These are phyloP conservation scores for Solanum piurae DNA, from an alignment of 257 asterid species.

Conservation along the genomic window DNA sequence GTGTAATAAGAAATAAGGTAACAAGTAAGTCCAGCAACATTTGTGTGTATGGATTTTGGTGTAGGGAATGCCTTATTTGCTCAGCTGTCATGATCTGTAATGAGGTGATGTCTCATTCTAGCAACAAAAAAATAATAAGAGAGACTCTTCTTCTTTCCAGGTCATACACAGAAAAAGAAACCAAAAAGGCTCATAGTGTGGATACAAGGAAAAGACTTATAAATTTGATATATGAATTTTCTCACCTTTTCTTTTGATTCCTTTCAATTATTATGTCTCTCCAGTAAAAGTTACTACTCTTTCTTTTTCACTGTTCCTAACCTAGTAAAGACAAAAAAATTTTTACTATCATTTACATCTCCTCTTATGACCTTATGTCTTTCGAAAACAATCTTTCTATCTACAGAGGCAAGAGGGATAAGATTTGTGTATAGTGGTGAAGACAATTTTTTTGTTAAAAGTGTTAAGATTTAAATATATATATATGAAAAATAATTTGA, in stretches of 20 bases:
- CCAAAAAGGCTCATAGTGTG: constrained; percentile 10
- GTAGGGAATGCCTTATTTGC: constrained; percentile 20
- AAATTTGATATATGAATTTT: constrained; percentile 4
- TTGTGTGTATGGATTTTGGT: background rate
- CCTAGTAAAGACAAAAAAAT: constrained; percentile 19
- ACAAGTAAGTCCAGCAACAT: background rate
- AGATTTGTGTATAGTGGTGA: too few species aligned
- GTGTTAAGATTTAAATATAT: background rate
- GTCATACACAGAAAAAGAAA: constrained; percentile 17
- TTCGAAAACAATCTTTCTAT: background rate
- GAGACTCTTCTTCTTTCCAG: constrained; percentile 19
- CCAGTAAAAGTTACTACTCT: constrained; percentile 2
- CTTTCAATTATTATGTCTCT: constrained; percentile 33
- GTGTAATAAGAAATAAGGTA: background rate
- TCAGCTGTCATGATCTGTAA: constrained; percentile 35
- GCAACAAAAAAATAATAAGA: constrained; percentile 7
- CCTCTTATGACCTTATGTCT: background rate
- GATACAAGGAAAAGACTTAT: constrained; percentile 6
- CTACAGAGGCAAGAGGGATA: background rate
- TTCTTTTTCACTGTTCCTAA: background rate
- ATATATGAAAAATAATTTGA: too few species aligned
- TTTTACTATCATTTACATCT: background rate
- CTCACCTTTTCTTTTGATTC: constrained; percentile 18
- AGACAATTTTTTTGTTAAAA: too few species aligned
- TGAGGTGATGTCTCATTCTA: constrained; percentile 10